phyloP scores from a whole-genome alignment of 805 yeast species.

The Komagataella kurtzmanii region DNA sequence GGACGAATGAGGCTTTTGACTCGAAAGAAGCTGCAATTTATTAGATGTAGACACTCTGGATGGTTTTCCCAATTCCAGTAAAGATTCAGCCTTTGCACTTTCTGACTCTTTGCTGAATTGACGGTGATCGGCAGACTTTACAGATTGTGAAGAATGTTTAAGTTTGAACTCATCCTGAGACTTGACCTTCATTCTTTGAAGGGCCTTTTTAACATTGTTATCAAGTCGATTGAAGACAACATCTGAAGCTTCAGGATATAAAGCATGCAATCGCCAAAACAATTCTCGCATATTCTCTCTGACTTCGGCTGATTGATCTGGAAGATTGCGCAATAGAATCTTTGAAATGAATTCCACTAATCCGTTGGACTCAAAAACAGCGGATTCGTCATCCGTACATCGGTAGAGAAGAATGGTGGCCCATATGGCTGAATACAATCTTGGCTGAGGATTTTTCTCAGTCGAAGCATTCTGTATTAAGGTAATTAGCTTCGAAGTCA shows the following conservation, averaged over 20 bases:
- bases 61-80: background rate
- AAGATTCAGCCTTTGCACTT: background rate
- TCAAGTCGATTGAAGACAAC: slow-evolving; percentile 24
- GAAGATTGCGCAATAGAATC: slow-evolving; percentile 43
- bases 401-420: slow-evolving; percentile 45
- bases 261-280: slow-evolving; percentile 53
- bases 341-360: slow-evolving; percentile 32
- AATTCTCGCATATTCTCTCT: slow-evolving; percentile 62
- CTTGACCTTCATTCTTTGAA: slow-evolving; percentile 36
- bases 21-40: background rate
- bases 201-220: slow-evolving; percentile 34
- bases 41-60: background rate
- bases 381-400: slow-evolving; percentile 22
- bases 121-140: background rate
- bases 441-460: slow-evolving; percentile 63
- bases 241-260: slow-evolving; percentile 41
- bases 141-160: background rate
- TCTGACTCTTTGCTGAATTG: background rate
- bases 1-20: background rate
- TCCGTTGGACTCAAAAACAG: slow-evolving; percentile 15
- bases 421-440: slow-evolving; percentile 61
- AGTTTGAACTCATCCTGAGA: slow-evolving; percentile 18
- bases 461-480: slow-evolving; percentile 35
- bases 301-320: slow-evolving; percentile 72
- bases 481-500: slow-evolving; percentile 34